These are phyloP conservation scores for Calonectria multiphialidica DNA, from an alignment of 2,329 filamentous ascomycete species.

Conservation along the genomic window DNA sequence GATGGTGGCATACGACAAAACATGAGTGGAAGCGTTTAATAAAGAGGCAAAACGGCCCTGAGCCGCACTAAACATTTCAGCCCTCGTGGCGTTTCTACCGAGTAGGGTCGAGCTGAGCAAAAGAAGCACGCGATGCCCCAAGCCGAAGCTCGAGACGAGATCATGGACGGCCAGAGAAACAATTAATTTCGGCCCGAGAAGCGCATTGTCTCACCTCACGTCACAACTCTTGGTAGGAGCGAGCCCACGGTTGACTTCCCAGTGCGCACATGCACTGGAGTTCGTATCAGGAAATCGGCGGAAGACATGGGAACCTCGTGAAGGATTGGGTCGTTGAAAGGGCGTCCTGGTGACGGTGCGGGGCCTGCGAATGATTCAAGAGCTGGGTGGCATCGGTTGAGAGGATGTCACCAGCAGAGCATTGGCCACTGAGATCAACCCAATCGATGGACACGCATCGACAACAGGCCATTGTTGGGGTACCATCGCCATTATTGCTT, in stretches of 20 bases:
- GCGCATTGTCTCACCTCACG: background rate
- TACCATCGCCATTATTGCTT: background rate
- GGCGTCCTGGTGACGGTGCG: constrained; percentile 2
- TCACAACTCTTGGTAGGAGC: background rate
- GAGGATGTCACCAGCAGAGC: background rate
- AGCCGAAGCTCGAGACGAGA: background rate
- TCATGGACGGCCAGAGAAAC: background rate
- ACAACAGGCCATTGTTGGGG: background rate
- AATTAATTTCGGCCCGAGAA: background rate
- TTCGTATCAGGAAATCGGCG: constrained; percentile 15
- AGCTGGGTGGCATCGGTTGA: constrained; percentile 8
- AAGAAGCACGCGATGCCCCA: background rate
- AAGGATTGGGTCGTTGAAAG: background rate
- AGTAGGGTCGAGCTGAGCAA: background rate
- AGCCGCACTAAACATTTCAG: background rate
- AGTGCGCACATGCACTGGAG: background rate
- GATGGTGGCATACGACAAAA: background rate
- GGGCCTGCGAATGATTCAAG: constrained; percentile 1
- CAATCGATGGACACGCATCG: background rate
- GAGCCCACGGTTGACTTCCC: background rate
- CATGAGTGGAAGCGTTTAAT: no score
- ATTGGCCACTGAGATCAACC: constrained; percentile 1
- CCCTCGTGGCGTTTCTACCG: background rate
- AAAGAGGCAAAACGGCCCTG: background rate
- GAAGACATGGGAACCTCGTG: background rate